Base-by-base conservation (phyloP, 305 asterid species). In the Withania somnifera region DNA sequence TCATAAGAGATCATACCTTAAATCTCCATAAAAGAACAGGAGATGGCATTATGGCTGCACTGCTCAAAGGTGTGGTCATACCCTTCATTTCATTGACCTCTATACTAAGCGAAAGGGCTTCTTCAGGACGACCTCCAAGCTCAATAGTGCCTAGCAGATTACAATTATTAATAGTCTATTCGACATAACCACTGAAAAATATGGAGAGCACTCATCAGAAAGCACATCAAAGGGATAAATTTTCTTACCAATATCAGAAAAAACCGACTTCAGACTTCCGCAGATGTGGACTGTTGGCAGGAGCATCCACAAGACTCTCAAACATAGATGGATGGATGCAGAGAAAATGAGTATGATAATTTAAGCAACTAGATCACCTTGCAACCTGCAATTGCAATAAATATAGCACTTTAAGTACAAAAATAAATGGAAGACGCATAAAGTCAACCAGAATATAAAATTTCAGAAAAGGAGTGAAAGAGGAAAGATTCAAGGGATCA, bases 1-100 rank as follows among this genome's bases (percentile, higher is more conserved):
- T 50, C 38, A 34, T n/a, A 15, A 63, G 71, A 52, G 52, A 52
- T 40, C 71, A 78, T 82, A 97, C 99, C 98, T 95, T 97, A 83
- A 97, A 93, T 92, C 99, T 95, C 98, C 98, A 92, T 3, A 97
- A 85, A 63, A 97, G 84, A 86, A 93, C 84, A 47, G 98, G 97
- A 82, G 97, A 95, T 50, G 98, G 99, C 85, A 90, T 83, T 84
- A 92, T 89, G 38, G 94, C 93, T 19, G 89, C 82, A 17, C 84
- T 87, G 90, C 90, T 89, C 90, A 93, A 86, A 66, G 94, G 97
- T 75, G 91, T 42, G 60, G 77, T 77, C 63, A 86, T 89, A 78
- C 92, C 90, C 91, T 92, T 97, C 97, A 95, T 97, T 88, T 95
- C 97, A 87, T 88, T 83, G 32, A 91, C 82, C 82, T 91, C 95